These are phyloP conservation scores for Ilyonectria mors-panacis DNA, from an alignment of 2,329 filamentous ascomycete genomes.

Conservation along the genomic window DNA sequence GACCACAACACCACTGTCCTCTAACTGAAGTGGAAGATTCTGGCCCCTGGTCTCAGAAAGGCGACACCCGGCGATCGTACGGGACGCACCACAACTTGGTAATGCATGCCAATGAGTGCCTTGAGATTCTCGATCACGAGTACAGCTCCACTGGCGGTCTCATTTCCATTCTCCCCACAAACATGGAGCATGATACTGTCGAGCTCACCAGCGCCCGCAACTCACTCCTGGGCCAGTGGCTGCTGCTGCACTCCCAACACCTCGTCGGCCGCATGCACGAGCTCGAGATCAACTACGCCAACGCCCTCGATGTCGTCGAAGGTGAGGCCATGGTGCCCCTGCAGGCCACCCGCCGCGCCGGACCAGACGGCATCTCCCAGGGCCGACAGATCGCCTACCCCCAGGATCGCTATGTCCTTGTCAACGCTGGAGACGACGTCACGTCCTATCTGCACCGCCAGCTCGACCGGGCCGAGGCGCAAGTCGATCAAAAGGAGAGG, in stretches of 20 bases:
- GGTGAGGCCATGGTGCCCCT: constrained; percentile 65
- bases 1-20: constrained; percentile 63
- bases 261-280: constrained; percentile 70
- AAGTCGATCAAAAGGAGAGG: constrained; percentile 53
- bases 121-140: constrained; percentile 73
- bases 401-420: constrained; percentile 70
- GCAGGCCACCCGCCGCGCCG: constrained; percentile 67
- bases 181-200: constrained; percentile 49
- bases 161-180: constrained; percentile 66
- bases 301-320: constrained; percentile 64
- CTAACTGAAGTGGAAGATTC: constrained; percentile 50
- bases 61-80: constrained; percentile 53
- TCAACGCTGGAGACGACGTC: constrained; percentile 68
- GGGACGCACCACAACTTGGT: constrained; percentile 65
- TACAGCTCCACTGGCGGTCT: constrained; percentile 69
- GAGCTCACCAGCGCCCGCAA: constrained; percentile 62
- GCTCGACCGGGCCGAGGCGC: constrained; percentile 63
- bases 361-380: constrained; percentile 64
- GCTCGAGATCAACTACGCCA: constrained; percentile 68
- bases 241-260: constrained; percentile 68
- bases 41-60: constrained; percentile 36
- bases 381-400: constrained; percentile 68
- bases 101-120: constrained; percentile 71
- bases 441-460: constrained; percentile 61
- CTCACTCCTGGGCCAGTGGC: constrained; percentile 70